phyloP scores from a whole-genome alignment of 2,329 filamentous ascomycete genomes.

The Ophiostoma novo-ulmi region DNA sequence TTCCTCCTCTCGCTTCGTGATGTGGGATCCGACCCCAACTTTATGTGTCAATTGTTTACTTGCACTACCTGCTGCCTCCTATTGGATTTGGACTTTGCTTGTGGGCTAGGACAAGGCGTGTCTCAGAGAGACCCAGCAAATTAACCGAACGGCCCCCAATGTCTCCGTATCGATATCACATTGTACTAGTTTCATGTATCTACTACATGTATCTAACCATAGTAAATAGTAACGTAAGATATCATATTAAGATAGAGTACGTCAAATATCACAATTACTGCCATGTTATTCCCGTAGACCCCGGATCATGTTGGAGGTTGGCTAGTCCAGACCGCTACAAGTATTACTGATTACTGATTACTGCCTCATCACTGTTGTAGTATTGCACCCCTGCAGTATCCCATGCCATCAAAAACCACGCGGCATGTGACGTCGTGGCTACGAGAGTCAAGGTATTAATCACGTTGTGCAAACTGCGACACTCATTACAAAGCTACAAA shows the following conservation, averaged over 20 bases:
- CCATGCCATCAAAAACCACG: background rate
- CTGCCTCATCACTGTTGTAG: background rate
- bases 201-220: background rate
- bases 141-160: constrained; percentile 7
- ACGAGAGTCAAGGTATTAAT: background rate
- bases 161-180: background rate
- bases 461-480: no score
- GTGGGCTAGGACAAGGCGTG: background rate
- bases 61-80: background rate
- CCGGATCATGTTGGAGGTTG: background rate
- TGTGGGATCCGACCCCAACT: background rate
- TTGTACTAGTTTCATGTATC: background rate
- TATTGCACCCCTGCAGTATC: background rate
- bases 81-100: background rate
- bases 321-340: background rate
- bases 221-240: background rate
- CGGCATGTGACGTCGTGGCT: background rate
- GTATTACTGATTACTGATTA: background rate
- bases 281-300: background rate
- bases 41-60: background rate
- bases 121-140: constrained; percentile 4
- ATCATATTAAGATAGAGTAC: background rate
- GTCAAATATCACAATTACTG: background rate
- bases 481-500: background rate
- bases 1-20: background rate